phyloP scores from a whole-genome alignment of 768 basidiomycete genomes.

The Russula abietina region DNA sequence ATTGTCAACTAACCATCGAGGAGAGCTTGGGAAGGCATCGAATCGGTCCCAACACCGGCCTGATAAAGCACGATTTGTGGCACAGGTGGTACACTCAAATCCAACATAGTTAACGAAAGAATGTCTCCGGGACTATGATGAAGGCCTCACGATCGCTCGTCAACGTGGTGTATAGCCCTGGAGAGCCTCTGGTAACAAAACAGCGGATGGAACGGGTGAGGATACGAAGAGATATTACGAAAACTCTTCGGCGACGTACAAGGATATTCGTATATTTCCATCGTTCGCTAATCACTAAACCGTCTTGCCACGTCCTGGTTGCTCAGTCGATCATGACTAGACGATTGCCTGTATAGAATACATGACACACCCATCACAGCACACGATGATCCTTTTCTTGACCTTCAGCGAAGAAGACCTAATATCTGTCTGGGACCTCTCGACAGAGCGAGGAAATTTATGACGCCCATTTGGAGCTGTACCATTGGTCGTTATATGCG shows the following conservation, averaged over 20 bases:
- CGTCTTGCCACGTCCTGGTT: conserved; percentile 69
- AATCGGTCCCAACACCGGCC: conserved; percentile 46
- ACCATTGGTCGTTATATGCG: not conserved
- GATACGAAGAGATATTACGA: not conserved
- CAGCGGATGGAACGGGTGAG: not conserved
- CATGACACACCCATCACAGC: conserved; percentile 62
- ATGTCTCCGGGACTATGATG: not conserved
- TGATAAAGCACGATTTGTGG: conserved; percentile 34
- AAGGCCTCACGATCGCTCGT: conserved; percentile 30
- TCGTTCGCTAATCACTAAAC: conserved; percentile 28
- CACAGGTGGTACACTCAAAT: conserved; percentile 26
- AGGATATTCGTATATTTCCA: conserved; percentile 34
- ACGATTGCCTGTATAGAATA: not conserved
- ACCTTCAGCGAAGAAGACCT: conserved; percentile 1
- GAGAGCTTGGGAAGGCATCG: conserved; percentile 51
- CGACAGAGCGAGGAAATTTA: not conserved
- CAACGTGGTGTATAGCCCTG: conserved; percentile 30
- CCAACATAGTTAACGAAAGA: not conserved
- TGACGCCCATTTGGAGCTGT: not conserved
- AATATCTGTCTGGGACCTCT: conserved; percentile 13
- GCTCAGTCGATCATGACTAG: not conserved
- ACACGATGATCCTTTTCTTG: conserved; percentile 51
- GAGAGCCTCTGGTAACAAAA: conserved; percentile 28
- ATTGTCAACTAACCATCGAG: conserved; percentile 44
- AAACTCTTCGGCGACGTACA: conserved; percentile 20